Percentiles rank a stretch among this genome's conserved stretches.
Conservation (phyloP, 2,329 filamentous ascomycete species). For the Microdochium nivale region DNA sequence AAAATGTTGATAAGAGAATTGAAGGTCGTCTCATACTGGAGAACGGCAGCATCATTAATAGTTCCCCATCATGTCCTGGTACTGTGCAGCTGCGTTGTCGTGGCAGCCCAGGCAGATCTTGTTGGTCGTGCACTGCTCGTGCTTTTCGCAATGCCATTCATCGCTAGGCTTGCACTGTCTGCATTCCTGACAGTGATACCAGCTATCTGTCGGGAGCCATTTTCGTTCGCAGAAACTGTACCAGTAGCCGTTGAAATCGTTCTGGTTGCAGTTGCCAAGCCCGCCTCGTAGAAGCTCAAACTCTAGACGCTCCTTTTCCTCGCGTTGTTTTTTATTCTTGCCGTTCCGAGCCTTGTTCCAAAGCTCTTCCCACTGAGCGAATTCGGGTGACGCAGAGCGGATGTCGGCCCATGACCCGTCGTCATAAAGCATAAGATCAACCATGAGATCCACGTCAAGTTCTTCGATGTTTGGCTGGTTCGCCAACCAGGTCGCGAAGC, state of each 20-base stretch:
- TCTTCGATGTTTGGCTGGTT: conserved; percentile 24
- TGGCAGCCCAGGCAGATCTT: conserved; percentile 17
- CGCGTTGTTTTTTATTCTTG: conserved; percentile 20
- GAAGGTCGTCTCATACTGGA: background rate
- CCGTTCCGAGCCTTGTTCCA: conserved; percentile 19
- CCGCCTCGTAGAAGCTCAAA: conserved; percentile 22
- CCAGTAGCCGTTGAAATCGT: conserved; percentile 21
- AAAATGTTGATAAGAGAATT: background rate
- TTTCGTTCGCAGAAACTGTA: conserved; percentile 23
- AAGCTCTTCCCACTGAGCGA: conserved; percentile 20
- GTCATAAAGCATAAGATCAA: conserved; percentile 23
- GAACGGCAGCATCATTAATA: background rate
- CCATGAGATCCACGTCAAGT: conserved; percentile 22
- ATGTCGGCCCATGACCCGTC: conserved; percentile 21
- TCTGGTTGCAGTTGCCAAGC: conserved; percentile 17
- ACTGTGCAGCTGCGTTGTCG: conserved; percentile 9
- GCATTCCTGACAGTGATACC: conserved; percentile 22
- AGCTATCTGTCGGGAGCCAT: conserved; percentile 18
- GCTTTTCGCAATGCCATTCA: conserved; percentile 24
- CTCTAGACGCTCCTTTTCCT: conserved; percentile 21
- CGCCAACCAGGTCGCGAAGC: conserved; percentile 23
- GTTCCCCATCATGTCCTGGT: conserved; percentile 8
- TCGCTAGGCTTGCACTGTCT: conserved; percentile 15
- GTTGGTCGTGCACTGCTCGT: conserved; percentile 19
- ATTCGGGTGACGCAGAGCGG: conserved; percentile 14